phyloP scores from a whole-genome alignment of 306 rosid species.

The Benincasa hispida region DNA sequence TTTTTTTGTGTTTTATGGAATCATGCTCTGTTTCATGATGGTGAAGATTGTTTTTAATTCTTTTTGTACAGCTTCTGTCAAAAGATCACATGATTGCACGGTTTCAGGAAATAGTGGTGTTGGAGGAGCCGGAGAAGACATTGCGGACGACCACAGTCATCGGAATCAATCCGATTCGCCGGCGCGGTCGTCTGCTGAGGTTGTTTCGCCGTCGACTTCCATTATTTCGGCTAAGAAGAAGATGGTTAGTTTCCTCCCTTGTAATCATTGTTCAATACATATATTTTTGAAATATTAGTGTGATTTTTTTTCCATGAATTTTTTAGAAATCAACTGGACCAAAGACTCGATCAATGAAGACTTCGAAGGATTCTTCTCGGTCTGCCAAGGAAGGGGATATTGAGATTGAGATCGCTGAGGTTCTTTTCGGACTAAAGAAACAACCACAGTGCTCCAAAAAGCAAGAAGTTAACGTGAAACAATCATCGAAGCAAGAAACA shows the following conservation, averaged over 20 bases:
- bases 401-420: slow-evolving; percentile 77
- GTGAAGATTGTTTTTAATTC: not conserved
- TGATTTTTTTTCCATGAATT: not conserved
- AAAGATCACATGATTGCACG: slow-evolving; percentile 35
- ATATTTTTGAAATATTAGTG: not conserved
- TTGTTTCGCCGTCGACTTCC: slow-evolving; percentile 22
- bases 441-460: slow-evolving; percentile 24
- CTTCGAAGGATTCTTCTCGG: slow-evolving; percentile 17
- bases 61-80: slow-evolving; percentile 38
- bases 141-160: slow-evolving; percentile 18
- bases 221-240: slow-evolving; percentile 27
- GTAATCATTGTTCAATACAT: not conserved
- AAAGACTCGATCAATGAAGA: slow-evolving; percentile 17
- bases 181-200: slow-evolving; percentile 17
- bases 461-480: slow-evolving; percentile 6
- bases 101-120: slow-evolving; percentile 23
- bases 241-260: slow-evolving; percentile 23
- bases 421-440: slow-evolving; percentile 42
- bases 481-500: slow-evolving; percentile 17
- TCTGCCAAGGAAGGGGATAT: slow-evolving; percentile 21
- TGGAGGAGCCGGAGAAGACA: slow-evolving; percentile 18
- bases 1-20: not conserved
- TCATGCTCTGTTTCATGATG: not conserved
- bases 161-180: slow-evolving; percentile 14
- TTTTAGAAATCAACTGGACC: slow-evolving; percentile 33